phyloP scores from a whole-genome alignment of 208 protist genomes.

The Trypanosoma congolense region DNA sequence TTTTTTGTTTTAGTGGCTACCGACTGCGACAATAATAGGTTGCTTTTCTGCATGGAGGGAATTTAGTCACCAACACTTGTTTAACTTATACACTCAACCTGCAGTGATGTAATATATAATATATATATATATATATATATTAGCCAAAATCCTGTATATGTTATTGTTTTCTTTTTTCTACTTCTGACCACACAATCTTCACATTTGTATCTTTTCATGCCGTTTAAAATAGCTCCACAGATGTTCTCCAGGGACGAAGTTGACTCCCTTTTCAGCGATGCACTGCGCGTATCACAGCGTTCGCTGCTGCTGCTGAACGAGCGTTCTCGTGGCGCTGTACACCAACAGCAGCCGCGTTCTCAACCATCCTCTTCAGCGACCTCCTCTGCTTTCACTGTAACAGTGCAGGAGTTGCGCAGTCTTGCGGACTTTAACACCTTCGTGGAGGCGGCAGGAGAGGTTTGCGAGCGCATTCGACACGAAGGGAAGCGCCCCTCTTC shows the following conservation, averaged over 20 bases:
- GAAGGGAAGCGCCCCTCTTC: slow-evolving; percentile 32
- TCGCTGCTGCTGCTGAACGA: slow-evolving; percentile 51
- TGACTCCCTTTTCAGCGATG: slow-evolving; percentile 47
- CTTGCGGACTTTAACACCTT: slow-evolving; percentile 35
- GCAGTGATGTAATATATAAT: no score
- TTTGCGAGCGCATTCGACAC: slow-evolving; percentile 25
- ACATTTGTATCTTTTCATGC: no score
- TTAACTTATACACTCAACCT: no score
- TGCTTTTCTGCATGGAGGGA: no score
- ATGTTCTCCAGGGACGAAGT: slow-evolving; percentile 55
- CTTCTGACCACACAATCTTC: no score
- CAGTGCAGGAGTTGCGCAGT: slow-evolving; percentile 17
- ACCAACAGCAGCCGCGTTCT: background rate
- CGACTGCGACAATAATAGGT: no score
- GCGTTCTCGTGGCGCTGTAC: slow-evolving; percentile 18
- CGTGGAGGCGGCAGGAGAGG: slow-evolving; percentile 34
- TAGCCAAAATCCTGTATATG: no score
- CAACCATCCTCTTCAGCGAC: slow-evolving; percentile 1
- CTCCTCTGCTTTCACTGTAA: slow-evolving; percentile 13
- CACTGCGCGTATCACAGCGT: slow-evolving; percentile 30
- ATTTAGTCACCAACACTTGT: no score
- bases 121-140: no score
- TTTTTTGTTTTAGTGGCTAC: no score
- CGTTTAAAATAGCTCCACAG: background rate
- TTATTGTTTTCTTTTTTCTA: no score